These are phyloP conservation scores for Chaetomium strumarium DNA, from an alignment of 2,329 filamentous ascomycete species.

Conservation along the genomic window DNA sequence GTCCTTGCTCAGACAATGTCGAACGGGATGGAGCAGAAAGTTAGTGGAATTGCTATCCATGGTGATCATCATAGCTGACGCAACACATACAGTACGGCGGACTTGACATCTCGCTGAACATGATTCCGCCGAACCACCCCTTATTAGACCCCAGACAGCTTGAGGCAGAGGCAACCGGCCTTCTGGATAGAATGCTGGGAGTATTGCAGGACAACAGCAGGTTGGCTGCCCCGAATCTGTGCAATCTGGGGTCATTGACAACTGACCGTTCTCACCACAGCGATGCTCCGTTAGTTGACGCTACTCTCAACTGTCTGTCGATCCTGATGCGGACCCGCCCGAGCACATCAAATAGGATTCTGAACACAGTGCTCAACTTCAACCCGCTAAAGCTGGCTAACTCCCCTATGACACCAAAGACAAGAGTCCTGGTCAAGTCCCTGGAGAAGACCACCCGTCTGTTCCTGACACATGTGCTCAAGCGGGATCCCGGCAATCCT, in stretches of 20 bases:
- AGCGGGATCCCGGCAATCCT: slow-evolving; percentile 74
- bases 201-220: slow-evolving; percentile 81
- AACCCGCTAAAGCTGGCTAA: slow-evolving; percentile 80
- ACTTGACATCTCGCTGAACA: slow-evolving; percentile 77
- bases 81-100: slow-evolving; percentile 52
- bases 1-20: slow-evolving; percentile 89
- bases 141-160: slow-evolving; percentile 73
- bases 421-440: slow-evolving; percentile 78
- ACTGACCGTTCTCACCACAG: slow-evolving; percentile 39
- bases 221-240: slow-evolving; percentile 44
- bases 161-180: slow-evolving; percentile 86
- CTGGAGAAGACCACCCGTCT: slow-evolving; percentile 91
- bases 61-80: slow-evolving; percentile 12
- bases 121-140: slow-evolving; percentile 78
- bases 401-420: slow-evolving; percentile 69
- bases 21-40: slow-evolving; percentile 72
- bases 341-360: slow-evolving; percentile 74
- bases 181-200: slow-evolving; percentile 80
- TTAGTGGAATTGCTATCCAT: slow-evolving; percentile 32
- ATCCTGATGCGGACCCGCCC: slow-evolving; percentile 77
- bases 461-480: slow-evolving; percentile 74
- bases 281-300: slow-evolving; percentile 82
- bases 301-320: slow-evolving; percentile 82
- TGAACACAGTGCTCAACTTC: slow-evolving; percentile 82
- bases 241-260: background rate